Evolutionary conservation across 2,329 filamentous ascomycete species (phyloP).

Genomic region (Cytospora leucostoma): DNA sequence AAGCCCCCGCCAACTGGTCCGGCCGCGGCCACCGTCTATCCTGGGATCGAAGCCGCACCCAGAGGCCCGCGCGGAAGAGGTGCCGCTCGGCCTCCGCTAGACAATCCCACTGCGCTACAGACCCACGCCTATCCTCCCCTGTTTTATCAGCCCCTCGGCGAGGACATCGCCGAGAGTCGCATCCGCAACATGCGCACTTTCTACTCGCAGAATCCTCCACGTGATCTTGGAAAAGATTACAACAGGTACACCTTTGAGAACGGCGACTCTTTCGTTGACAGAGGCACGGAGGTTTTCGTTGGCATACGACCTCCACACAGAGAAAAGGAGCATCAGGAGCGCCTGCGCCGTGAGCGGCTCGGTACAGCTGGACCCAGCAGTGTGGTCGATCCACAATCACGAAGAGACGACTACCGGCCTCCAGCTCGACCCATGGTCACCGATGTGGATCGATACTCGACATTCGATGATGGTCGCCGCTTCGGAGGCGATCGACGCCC

Average conservation of each 20-base stretch:
- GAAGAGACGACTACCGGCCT: slow-evolving; percentile 17
- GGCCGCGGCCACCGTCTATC: slow-evolving; percentile 27
- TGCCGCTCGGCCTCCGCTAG: slow-evolving; percentile 29
- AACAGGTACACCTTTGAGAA: slow-evolving; percentile 75
- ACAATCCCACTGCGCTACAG: slow-evolving; percentile 15
- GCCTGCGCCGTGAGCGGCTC: slow-evolving; percentile 25
- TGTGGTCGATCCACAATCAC: slow-evolving; percentile 17
- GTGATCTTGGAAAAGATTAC: slow-evolving; percentile 53
- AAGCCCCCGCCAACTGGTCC: slow-evolving; percentile 29
- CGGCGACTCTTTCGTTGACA: slow-evolving; percentile 66
- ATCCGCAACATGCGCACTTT: slow-evolving; percentile 56
- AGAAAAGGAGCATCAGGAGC: slow-evolving; percentile 43
- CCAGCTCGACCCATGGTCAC: slow-evolving; percentile 20
- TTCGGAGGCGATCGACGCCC: slow-evolving; percentile 23
- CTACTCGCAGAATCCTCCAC: slow-evolving; percentile 39
- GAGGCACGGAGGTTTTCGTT: slow-evolving; percentile 69
- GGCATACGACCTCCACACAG: slow-evolving; percentile 63
- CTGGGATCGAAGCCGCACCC: slow-evolving; percentile 34
- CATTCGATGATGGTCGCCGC: slow-evolving; percentile 17
- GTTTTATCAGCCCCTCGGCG: slow-evolving; percentile 59
- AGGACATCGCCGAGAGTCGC: slow-evolving; percentile 64
- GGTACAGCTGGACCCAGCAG: slow-evolving; percentile 16
- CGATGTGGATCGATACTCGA: slow-evolving; percentile 23
- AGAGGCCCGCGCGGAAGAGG: slow-evolving; percentile 33
- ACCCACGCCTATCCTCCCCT: slow-evolving; percentile 44